A percentile compares a stretch with the other conserved stretches of the same genome.
These are phyloP conservation scores for Epichloe festucae DNA, from an alignment of 2,329 filamentous ascomycete species.

Conservation along the genomic window DNA sequence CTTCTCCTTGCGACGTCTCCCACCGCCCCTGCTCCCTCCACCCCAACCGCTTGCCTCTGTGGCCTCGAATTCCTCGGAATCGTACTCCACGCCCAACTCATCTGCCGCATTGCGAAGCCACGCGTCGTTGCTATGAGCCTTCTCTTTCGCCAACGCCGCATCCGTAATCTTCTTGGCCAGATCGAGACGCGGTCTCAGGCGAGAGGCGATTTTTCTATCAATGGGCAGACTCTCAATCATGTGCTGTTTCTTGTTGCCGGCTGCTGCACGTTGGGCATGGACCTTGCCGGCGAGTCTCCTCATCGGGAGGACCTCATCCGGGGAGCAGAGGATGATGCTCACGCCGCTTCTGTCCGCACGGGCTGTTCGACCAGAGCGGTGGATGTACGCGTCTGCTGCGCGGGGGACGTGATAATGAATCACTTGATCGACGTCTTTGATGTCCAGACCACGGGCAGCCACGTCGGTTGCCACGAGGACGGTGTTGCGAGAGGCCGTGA, in stretches of 20 bases:
- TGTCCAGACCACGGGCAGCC: constrained; percentile 85
- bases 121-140: constrained; percentile 68
- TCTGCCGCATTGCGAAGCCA: constrained; percentile 78
- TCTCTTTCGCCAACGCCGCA: constrained; percentile 72
- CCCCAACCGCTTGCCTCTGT: constrained; percentile 51
- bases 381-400: constrained; percentile 85
- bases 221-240: constrained; percentile 72
- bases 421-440: constrained; percentile 76
- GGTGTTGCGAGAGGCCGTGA: constrained; percentile 51
- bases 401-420: constrained; percentile 93
- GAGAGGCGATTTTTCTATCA: constrained; percentile 63
- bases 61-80: constrained; percentile 77
- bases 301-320: constrained; percentile 80
- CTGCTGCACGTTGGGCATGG: constrained; percentile 47
- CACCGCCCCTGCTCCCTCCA: constrained; percentile 56
- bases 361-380: constrained; percentile 87
- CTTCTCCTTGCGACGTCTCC: constrained; percentile 62
- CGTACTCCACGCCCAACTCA: constrained; percentile 87
- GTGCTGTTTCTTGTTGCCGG: constrained; percentile 34
- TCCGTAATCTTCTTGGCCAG: constrained; percentile 85
- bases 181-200: constrained; percentile 63
- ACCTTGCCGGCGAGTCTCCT: constrained; percentile 78
- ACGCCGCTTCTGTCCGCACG: constrained; percentile 66
- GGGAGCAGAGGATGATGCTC: constrained; percentile 78
- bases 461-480: constrained; percentile 90